These are phyloP conservation scores for Phlebiopsis flavidoalba DNA, from an alignment of 768 basidiomycete genomes.

Conservation along the genomic window DNA sequence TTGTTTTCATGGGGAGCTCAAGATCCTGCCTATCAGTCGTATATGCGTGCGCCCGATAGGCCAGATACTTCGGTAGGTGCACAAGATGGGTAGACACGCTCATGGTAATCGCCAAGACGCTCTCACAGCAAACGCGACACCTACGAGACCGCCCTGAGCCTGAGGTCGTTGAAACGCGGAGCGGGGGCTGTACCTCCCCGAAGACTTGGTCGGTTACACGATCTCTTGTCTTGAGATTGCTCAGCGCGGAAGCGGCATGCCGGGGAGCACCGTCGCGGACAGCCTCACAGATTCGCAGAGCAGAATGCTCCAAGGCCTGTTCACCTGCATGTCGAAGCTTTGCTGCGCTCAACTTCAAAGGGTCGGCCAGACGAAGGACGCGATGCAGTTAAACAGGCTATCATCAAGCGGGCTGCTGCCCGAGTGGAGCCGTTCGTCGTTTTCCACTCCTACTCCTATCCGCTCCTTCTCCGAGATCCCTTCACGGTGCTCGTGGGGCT, in stretches of 20 bases:
- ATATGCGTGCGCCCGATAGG: constrained; percentile 46
- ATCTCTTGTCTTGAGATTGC: constrained; percentile 77
- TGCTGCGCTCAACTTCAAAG: constrained; percentile 63
- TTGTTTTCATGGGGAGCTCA: constrained; percentile 87
- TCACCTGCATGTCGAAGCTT: constrained; percentile 66
- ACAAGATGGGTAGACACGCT: constrained; percentile 88
- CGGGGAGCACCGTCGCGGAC: constrained; percentile 58
- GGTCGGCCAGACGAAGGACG: constrained; percentile 67
- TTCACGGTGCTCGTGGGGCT: constrained; percentile 81
- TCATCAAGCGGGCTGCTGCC: constrained; percentile 84
- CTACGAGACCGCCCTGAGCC: constrained; percentile 73
- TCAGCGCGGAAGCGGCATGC: constrained; percentile 57
- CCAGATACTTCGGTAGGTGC: constrained; percentile 51
- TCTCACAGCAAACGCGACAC: constrained; percentile 83
- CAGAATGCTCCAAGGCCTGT: constrained; percentile 71
- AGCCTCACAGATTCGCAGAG: constrained; percentile 72
- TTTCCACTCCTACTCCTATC: constrained; percentile 76
- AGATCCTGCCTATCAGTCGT: constrained; percentile 61
- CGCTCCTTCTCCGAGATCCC: constrained; percentile 85
- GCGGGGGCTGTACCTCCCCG: constrained; percentile 86
- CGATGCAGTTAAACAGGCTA: constrained; percentile 74
- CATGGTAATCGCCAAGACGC: constrained; percentile 67
- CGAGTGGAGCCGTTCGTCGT: constrained; percentile 84
- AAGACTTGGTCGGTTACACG: constrained; percentile 88
- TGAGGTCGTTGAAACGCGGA: constrained; percentile 68